Percentiles rank a stretch among this genome's conserved stretches.
Evolutionary conservation across 352 stramenopile genomes (phyloP).

Genomic region (Phytopythium ostracodes): DNA sequence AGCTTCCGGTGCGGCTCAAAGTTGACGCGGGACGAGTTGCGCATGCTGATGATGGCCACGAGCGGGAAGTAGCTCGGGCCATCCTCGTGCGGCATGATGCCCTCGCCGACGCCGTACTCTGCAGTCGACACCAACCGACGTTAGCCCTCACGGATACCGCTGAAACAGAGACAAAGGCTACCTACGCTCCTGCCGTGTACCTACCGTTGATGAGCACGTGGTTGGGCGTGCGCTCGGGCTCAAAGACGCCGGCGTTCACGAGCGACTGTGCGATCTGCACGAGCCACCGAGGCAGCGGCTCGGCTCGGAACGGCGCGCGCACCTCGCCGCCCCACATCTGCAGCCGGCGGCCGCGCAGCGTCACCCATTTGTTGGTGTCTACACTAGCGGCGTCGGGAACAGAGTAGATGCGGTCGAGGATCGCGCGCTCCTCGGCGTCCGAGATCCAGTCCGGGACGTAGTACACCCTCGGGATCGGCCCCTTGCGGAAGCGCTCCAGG

Average conservation of each 20-base stretch:
- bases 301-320: conserved; percentile 36
- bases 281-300: conserved; percentile 49
- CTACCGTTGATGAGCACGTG: conserved; percentile 75
- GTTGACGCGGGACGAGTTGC: conserved; percentile 44
- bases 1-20: conserved; percentile 55
- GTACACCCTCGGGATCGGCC: conserved; percentile 40
- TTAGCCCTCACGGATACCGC: background rate
- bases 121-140: background rate
- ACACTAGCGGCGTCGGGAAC: conserved; percentile 15
- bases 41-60: conserved; percentile 64
- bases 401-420: conserved; percentile 54
- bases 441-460: conserved; percentile 69
- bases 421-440: conserved; percentile 44
- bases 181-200: too few relatives aligned
- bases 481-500: conserved; percentile 26
- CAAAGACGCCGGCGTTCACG: conserved; percentile 48
- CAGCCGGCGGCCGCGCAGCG: conserved; percentile 57
- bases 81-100: conserved; percentile 70
- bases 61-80: conserved; percentile 64
- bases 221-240: conserved; percentile 42
- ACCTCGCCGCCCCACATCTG: conserved; percentile 73
- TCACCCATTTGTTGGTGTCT: conserved; percentile 40
- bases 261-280: conserved; percentile 43
- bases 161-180: background rate
- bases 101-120: conserved; percentile 66